Conservation (phyloP, 495 filamentous ascomycete genomes). For the Clohesyomyces aquaticus region DNA sequence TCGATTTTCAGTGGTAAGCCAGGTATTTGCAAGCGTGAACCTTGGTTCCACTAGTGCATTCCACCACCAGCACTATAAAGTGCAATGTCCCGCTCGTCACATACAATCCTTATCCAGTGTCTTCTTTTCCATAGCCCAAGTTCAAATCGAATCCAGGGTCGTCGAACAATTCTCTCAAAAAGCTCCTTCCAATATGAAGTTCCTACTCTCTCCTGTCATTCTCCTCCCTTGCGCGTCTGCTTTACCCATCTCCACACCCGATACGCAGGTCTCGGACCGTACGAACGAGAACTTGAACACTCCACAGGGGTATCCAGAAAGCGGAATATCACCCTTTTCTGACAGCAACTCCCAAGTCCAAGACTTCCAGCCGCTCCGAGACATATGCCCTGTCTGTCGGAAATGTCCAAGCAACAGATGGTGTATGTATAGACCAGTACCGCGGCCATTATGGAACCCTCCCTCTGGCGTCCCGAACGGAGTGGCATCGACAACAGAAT, state of each 20-base stretch:
- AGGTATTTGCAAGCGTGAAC: not conserved
- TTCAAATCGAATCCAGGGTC: too few relatives aligned
- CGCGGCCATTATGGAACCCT: too few relatives aligned
- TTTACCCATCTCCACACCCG: not conserved
- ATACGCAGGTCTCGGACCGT: not conserved
- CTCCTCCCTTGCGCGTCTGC: not conserved
- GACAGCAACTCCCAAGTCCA: conserved; percentile 11
- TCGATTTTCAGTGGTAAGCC: not conserved
- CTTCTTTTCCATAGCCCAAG: too few relatives aligned
- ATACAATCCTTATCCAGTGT: too few relatives aligned
- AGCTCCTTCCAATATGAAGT: not conserved
- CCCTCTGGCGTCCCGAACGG: too few relatives aligned
- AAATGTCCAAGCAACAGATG: conserved; percentile 3
- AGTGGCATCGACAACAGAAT: too few relatives aligned
- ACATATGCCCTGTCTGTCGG: conserved; percentile 9
- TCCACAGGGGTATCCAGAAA: not conserved
- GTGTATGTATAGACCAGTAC: not conserved
- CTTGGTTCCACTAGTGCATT: conserved; percentile 10
- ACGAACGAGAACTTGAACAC: not conserved
- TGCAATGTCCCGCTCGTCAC: too few relatives aligned
- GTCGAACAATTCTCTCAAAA: not conserved
- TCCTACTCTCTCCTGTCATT: not conserved
- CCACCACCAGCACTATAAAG: too few relatives aligned
- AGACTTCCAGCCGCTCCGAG: not conserved
- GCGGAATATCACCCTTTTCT: conserved; percentile 5